Conservation (phyloP, 2,329 filamentous ascomycete genomes). For the Albophoma yamanashiensis region DNA sequence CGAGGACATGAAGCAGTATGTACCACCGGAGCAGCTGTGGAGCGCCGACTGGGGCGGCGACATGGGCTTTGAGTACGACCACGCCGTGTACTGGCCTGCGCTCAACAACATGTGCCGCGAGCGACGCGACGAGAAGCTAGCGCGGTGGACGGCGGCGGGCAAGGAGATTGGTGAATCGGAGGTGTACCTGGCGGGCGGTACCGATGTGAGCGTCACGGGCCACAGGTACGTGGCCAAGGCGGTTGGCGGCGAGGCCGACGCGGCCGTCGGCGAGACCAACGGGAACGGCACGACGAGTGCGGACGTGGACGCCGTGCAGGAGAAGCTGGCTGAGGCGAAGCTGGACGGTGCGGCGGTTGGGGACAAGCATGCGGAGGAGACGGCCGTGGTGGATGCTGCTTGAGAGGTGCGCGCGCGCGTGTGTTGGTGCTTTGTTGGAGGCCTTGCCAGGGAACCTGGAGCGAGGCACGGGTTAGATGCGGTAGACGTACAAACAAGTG, state of each 20-base stretch:
- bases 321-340: conserved; percentile 12
- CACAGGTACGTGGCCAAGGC: conserved; percentile 13
- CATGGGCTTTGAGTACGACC: conserved; percentile 85
- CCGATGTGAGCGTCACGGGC: conserved; percentile 22
- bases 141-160: conserved; percentile 71
- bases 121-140: conserved; percentile 48
- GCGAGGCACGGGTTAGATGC: not conserved
- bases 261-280: not conserved
- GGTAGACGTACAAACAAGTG: not conserved
- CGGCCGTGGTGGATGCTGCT: not conserved
- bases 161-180: conserved; percentile 80
- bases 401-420: not conserved
- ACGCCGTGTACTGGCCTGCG: conserved; percentile 80
- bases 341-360: not conserved
- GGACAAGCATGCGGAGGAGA: not conserved
- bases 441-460: not conserved
- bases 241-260: not conserved
- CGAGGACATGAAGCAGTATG: conserved; percentile 74
- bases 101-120: conserved; percentile 61
- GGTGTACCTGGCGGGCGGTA: conserved; percentile 65
- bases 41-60: conserved; percentile 63
- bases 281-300: conserved; percentile 1
- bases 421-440: not conserved
- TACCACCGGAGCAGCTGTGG: conserved; percentile 76
- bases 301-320: conserved; percentile 12